Evolutionary conservation across 495 filamentous ascomycete genomes (phyloP).

Genomic region (Lasiosphaeria miniovina): DNA sequence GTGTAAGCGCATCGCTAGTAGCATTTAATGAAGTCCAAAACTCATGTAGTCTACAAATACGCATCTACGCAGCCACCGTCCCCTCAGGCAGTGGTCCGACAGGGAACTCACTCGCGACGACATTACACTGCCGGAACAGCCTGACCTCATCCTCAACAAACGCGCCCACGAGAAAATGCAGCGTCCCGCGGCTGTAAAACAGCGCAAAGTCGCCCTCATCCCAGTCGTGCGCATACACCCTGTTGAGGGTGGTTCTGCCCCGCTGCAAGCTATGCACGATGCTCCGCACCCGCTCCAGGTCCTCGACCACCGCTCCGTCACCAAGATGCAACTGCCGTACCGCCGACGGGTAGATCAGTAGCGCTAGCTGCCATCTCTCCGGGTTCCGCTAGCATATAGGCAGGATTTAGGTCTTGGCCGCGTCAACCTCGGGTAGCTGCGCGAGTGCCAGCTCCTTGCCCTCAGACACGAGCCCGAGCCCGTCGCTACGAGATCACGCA

Average conservation of each 20-base stretch:
- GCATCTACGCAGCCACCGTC: conserved; percentile 14
- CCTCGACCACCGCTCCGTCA: conserved; percentile 63
- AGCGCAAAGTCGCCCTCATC: conserved; percentile 68
- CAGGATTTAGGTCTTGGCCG: conserved; percentile 60
- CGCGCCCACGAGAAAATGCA: conserved; percentile 70
- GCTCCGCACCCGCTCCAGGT: conserved; percentile 59
- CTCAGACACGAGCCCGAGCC: conserved; percentile 65
- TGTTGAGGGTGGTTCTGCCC: conserved; percentile 61
- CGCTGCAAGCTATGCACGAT: conserved; percentile 65
- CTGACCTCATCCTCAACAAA: conserved; percentile 68
- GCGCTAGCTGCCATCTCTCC: conserved; percentile 58
- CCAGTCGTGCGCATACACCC: conserved; percentile 73
- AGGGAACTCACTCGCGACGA: conserved; percentile 58
- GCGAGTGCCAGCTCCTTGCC: conserved; percentile 52
- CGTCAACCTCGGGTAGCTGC: conserved; percentile 60
- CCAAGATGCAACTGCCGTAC: conserved; percentile 59
- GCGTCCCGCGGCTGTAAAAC: conserved; percentile 68
- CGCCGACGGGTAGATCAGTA: conserved; percentile 68
- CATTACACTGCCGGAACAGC: conserved; percentile 72
- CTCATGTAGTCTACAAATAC: no score
- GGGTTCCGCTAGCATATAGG: conserved; percentile 75
- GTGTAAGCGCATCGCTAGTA: no score
- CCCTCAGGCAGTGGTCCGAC: conserved; percentile 37
- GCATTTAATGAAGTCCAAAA: no score
- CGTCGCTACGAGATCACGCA: conserved; percentile 60